Base-by-base conservation (phyloP, 306 rosid species). In the Vigna hirtella region DNA sequence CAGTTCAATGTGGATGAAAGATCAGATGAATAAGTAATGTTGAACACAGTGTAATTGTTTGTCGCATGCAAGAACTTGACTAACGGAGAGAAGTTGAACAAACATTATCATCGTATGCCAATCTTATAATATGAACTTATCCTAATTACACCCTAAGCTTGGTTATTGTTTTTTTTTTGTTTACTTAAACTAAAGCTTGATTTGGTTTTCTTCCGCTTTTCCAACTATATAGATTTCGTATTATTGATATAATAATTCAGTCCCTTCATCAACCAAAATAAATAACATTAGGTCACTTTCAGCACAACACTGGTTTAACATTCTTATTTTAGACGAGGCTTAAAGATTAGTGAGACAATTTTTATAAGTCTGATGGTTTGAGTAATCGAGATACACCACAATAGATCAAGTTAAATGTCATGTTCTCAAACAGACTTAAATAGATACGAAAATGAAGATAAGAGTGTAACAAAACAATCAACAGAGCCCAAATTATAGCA, bases 21-120 rank as follows among this genome's bases (percentile, higher is more conserved):
- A 66, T 61, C 14, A 43, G 3, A 30, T 61, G 42, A 78, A 73
- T 43, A 73, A 48, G 8, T 48, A 57, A 45, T 58, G 1, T 3
- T 32, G 26, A 51, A 49, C 61, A 18, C 20, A n/a, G 52, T 45
- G 58, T 51, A 42, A 18, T 59, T 45, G 34, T 11, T 45, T 45
- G 59, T 11, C 1, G 13, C 56, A 22, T 20, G 13, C 11, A 72
- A 53, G 3, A 63, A 52, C 50, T 36, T 15, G 45, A 28, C 11
- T 68, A 47, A 18, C 12, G 53, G 28, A 70, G 66, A 63, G 72
- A 63, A 72, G 6, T 34, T 49, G 30, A 61, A 24, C 70, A 56
- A 30, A 38, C 50, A 53, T 64, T 26, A 22, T 50, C 47, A 15
- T 66, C 68, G 10, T 13, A 55, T 42, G 51, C 47, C 79, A 56